Evolutionary conservation across 306 rosid genomes (phyloP).

Genomic region (Dryas octopetala): DNA sequence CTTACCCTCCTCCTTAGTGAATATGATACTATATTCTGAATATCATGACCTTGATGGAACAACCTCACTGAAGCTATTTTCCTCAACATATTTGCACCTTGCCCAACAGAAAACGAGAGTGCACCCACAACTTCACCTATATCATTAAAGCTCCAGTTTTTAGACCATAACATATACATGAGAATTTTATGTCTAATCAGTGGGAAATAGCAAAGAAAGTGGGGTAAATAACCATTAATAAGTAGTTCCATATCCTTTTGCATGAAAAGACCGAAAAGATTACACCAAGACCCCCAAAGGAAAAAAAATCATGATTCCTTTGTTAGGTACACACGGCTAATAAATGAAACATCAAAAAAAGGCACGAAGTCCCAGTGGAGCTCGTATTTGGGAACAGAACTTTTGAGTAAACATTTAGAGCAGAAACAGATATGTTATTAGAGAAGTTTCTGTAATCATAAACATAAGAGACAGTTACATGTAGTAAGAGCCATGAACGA

Average conservation of each 20-base stretch:
- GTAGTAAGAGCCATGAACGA: not conserved
- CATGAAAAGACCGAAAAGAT: not conserved
- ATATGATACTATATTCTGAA: slow-evolving; percentile 48
- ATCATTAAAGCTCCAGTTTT: slow-evolving; percentile 21
- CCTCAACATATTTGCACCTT: slow-evolving; percentile 59
- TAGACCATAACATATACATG: slow-evolving; percentile 3
- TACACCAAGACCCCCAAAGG: not conserved
- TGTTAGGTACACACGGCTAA: not conserved
- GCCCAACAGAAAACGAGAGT: slow-evolving; percentile 83
- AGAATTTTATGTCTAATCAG: not conserved
- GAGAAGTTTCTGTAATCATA: not conserved
- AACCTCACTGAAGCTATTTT: slow-evolving; percentile 78
- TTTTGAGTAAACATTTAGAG: not conserved
- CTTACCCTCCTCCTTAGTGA: slow-evolving; percentile 72
- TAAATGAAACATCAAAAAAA: not conserved
- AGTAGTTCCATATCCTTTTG: not conserved
- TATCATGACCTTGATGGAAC: slow-evolving; percentile 54
- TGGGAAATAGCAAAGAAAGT: not conserved
- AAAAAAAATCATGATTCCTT: not conserved
- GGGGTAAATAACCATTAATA: slow-evolving; percentile 2
- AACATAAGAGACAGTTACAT: not conserved
- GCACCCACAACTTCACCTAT: slow-evolving; percentile 94
- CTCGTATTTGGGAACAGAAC: not conserved
- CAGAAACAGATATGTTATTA: not conserved
- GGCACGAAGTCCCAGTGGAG: not conserved